Evolutionary conservation across 805 yeast species (phyloP), one percentile per base, ranked within the genome.

Genomic region (Teunomyces kruisii): DNA sequence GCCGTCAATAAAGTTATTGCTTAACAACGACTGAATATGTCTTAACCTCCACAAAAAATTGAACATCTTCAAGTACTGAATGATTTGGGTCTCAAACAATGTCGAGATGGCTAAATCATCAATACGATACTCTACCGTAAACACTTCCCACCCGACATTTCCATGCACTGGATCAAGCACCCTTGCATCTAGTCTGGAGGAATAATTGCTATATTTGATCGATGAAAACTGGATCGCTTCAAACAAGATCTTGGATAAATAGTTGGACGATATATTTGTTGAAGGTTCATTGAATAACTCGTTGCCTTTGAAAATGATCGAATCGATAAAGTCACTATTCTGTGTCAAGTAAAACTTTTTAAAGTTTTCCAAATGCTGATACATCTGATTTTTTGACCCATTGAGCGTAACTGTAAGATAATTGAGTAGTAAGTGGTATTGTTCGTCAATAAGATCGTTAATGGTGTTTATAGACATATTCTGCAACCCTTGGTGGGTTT

Each of bases 81-180:
- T 51, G 47, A 52, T 47, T 22, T 53, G 51, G 42, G 61, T 52
- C 44, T 71, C 48, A 55, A 65, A 38, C 60, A 72, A 45, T 2
- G 58, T 51, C 30, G 78, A 76, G 31, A 83, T 68, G 13, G 92
- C 68, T 3, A 86, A 74, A 22, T 76, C 68, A 7, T 80, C 74
- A 9, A 80, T 56, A 43, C 77, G 70, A 61, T 87, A 94, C 58
- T 90, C 97, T 30, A 91, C 67, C 0, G 97, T 88, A 61, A 92
- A 91, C 2, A 87, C 89, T 58, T 91, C 96, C 97, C 97, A 91
- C 0, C 96, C 97, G 41, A 80, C 65, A 24, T 82, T 79, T 0
- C 88, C 75, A 53, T 84, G 88, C 3, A 83, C 83, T 40, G 85
- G 66, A 47, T 86, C 89, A 40, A 91, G 70, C 16, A 91, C 74